Evolutionary conservation across 1,284 basidiomycete genomes (phyloP).

Genomic region (Pholiota adiposa): DNA sequence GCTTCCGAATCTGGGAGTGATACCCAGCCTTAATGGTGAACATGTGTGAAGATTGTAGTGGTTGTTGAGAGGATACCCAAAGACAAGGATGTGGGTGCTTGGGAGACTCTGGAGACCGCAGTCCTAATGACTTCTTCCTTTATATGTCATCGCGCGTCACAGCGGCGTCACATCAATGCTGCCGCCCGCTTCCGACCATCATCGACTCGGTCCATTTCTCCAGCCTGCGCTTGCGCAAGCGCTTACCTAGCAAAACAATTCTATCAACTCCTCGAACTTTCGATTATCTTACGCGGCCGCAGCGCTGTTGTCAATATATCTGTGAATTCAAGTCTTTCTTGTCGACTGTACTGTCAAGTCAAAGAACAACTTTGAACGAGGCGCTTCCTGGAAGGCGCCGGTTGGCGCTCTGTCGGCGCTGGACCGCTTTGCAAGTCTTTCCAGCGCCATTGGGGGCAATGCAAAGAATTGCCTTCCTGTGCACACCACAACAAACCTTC

Average conservation of each 20-base stretch:
- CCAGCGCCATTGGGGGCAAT: background rate
- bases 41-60: conserved; percentile 33
- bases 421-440: no score
- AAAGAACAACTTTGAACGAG: no score
- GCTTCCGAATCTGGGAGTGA: conserved; percentile 49
- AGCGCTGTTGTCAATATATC: no score
- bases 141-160: conserved; percentile 20
- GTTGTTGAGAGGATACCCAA: conserved; percentile 12
- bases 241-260: conserved; percentile 18
- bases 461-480: background rate
- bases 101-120: conserved; percentile 17
- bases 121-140: conserved; percentile 18
- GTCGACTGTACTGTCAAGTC: no score
- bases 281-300: conserved; percentile 9
- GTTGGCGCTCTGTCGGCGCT: no score
- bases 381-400: no score
- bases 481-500: no score
- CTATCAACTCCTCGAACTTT: conserved; percentile 17
- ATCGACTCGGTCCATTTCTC: no score
- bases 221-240: conserved; percentile 20
- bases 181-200: conserved; percentile 16
- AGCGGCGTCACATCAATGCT: conserved; percentile 25
- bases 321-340: no score
- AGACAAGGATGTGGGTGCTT: conserved; percentile 14
- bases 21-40: conserved; percentile 57